Evolutionary conservation across 1,139 yeast genomes (phyloP).

Genomic region (Taphrina communis): DNA sequence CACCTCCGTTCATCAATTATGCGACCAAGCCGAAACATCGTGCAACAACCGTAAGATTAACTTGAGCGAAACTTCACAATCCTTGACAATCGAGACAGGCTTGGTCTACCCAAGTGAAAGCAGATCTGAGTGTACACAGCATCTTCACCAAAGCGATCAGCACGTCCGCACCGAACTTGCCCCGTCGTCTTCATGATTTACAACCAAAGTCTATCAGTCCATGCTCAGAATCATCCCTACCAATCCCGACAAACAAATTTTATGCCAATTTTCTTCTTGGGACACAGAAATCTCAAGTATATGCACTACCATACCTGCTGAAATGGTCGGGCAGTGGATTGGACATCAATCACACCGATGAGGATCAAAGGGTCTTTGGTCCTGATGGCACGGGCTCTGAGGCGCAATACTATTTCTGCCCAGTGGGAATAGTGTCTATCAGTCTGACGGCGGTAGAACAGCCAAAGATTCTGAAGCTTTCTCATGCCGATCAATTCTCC

Average conservation of each 20-base stretch:
- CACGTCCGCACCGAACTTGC: background rate
- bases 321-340: constrained; percentile 55
- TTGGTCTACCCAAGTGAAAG: background rate
- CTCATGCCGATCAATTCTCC: constrained; percentile 63
- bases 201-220: constrained; percentile 26
- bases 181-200: constrained; percentile 4
- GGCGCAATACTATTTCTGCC: constrained; percentile 61
- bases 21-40: constrained; percentile 24
- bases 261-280: constrained; percentile 67
- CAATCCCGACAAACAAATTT: constrained; percentile 71
- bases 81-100: background rate
- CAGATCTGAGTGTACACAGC: background rate
- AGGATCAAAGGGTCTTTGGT: constrained; percentile 20
- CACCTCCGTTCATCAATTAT: constrained; percentile 29
- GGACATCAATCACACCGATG: constrained; percentile 27
- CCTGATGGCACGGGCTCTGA: constrained; percentile 21
- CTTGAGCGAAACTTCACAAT: background rate
- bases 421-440: constrained; percentile 60
- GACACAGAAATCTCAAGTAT: constrained; percentile 58
- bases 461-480: constrained; percentile 53
- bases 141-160: background rate
- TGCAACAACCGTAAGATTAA: background rate
- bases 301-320: constrained; percentile 68
- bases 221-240: constrained; percentile 21
- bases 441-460: constrained; percentile 64